Conservation (phyloP, 2,329 filamentous ascomycete species). For the Epichloe festucae region DNA sequence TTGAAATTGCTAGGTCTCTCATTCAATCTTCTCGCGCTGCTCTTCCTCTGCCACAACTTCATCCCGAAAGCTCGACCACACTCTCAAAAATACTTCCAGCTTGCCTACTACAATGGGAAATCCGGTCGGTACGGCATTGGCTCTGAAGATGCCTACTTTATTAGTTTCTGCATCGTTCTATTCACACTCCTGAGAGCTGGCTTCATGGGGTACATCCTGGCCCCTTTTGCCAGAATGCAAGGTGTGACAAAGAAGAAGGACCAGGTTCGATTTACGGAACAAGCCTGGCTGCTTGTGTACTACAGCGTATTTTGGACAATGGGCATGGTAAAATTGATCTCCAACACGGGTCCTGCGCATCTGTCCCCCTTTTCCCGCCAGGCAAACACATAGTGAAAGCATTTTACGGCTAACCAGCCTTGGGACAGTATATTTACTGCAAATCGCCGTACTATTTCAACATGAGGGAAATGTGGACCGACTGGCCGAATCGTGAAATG, state of each 20-base stretch:
- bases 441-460: slow-evolving; percentile 69
- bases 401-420: not conserved
- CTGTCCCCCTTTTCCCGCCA: not conserved
- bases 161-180: slow-evolving; percentile 65
- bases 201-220: slow-evolving; percentile 76
- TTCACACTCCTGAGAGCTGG: slow-evolving; percentile 79
- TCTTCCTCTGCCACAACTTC: slow-evolving; percentile 68
- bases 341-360: not conserved
- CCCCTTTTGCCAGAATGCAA: slow-evolving; percentile 57
- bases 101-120: slow-evolving; percentile 66
- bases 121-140: slow-evolving; percentile 64
- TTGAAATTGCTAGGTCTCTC: slow-evolving; percentile 47
- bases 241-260: slow-evolving; percentile 69
- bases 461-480: slow-evolving; percentile 65
- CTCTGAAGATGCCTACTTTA: slow-evolving; percentile 64
- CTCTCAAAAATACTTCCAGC: slow-evolving; percentile 77
- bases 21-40: slow-evolving; percentile 70
- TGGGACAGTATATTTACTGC: slow-evolving; percentile 60
- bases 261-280: slow-evolving; percentile 77
- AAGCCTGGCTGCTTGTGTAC: slow-evolving; percentile 83
- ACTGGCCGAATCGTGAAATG: slow-evolving; percentile 72
- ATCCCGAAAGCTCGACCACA: slow-evolving; percentile 68
- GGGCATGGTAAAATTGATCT: slow-evolving; percentile 53
- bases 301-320: slow-evolving; percentile 70
- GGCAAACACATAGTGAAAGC: not conserved